Conservation (phyloP, 495 filamentous ascomycete species). For the Penicillium cataractarum region DNA sequence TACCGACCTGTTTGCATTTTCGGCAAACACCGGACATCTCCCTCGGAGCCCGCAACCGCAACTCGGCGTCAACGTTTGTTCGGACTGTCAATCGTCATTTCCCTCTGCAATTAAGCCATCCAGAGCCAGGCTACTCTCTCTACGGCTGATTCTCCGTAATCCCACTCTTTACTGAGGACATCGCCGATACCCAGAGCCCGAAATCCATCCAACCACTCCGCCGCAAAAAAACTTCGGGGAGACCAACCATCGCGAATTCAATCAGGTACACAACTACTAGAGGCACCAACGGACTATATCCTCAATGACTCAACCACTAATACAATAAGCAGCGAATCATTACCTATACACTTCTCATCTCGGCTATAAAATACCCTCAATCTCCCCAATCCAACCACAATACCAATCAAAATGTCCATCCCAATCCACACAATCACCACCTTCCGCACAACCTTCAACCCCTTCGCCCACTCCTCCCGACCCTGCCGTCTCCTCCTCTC, state of each 20-base stretch:
- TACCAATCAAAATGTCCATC: constrained; percentile 72
- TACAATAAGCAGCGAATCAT: background rate
- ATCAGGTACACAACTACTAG: constrained; percentile 20
- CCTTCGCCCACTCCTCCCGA: constrained; percentile 76
- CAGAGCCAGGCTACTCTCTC: background rate
- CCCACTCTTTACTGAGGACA: background rate
- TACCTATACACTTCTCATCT: too few species aligned
- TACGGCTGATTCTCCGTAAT: background rate
- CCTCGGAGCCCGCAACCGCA: constrained; percentile 19
- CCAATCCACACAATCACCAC: constrained; percentile 66
- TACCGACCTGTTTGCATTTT: constrained; percentile 40
- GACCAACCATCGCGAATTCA: constrained; percentile 5
- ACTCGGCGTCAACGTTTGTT: constrained; percentile 14
- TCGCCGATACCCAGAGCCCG: background rate
- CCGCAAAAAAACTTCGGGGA: constrained; percentile 30
- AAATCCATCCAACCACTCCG: background rate
- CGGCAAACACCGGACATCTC: constrained; percentile 35
- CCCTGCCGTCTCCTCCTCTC: constrained; percentile 86
- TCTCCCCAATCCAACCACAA: background rate
- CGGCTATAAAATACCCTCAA: background rate
- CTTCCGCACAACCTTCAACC: constrained; percentile 86
- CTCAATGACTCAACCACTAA: background rate
- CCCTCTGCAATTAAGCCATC: background rate
- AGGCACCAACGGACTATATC: background rate
- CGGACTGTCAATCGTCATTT: constrained; percentile 6